Evolutionary conservation across 2,329 filamentous ascomycete genomes (phyloP), one percentile per base, ranked within the genome.

Genomic region (Emmonsiellopsis sp.): DNA sequence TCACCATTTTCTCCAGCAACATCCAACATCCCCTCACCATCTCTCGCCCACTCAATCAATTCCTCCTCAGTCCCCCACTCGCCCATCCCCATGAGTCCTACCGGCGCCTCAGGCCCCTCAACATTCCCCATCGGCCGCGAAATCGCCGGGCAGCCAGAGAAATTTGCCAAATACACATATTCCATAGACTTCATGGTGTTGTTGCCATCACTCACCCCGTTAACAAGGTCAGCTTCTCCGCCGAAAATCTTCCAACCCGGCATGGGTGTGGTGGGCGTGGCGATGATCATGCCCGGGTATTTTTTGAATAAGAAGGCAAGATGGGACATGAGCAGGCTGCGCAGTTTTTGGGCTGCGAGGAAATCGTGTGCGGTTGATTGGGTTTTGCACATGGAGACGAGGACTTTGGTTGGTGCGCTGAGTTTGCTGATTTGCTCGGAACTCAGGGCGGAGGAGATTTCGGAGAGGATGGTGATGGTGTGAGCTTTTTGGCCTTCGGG

Each of bases 81-180:
- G 0, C 73, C 70, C 69, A 79, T 78, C 0, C 74, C 78, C 71
- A 78, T 79, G 41, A 81, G 49, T 1, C 79, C 77, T 26, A 81
- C 68, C 0, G 78, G 78, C 1, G 80, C 66, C 1, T 58, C 56
- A 5, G 41, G 54, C 34, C 20, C 64, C 59, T 30, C 81, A 73
- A 75, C 78, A 70, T 90, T 95, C 0, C 88, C 90, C 9, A 87
- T 83, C 0, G 91, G 89, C 37, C 82, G 83, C 45, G 76, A 83
- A 10, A 94, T 79, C 1, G 87, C 83, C 0, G 91, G 91, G 48
- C 84, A 84, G 0, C 91, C 91, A 0, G 78, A 82, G 61, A 89
- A 84, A 69, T 96, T 96, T 6, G 90, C 86, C 37, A 95, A 70
- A 80, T 87, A 95, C 13, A 87, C 83, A 70, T 89, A 95, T 68